Evolutionary conservation across 345 rosid species (phyloP).

Genomic region (Populus alba): DNA sequence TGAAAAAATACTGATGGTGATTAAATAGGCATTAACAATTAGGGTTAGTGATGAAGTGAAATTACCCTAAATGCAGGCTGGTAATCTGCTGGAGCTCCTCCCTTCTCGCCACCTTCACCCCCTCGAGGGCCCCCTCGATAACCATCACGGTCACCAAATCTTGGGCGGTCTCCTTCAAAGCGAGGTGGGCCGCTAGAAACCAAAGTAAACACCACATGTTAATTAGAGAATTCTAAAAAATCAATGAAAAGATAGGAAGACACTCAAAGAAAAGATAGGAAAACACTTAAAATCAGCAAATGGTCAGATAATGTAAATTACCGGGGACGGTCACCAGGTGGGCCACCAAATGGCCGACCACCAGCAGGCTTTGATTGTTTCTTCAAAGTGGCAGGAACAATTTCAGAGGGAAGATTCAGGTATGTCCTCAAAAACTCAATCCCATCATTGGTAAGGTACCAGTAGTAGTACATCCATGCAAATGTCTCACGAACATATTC

Average conservation of each 20-base stretch:
- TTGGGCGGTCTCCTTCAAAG: conserved; percentile 47
- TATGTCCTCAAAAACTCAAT: conserved; percentile 64
- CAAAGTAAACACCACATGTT: not conserved
- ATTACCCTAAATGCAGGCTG: conserved; percentile 48
- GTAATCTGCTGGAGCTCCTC: conserved; percentile 48
- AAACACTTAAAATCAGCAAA: not conserved
- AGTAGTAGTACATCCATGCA: conserved; percentile 75
- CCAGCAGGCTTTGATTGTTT: conserved; percentile 57
- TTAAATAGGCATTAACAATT: not conserved
- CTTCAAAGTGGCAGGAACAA: conserved; percentile 78
- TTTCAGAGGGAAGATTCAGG: conserved; percentile 71
- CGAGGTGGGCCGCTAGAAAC: conserved; percentile 45
- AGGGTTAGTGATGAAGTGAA: not conserved
- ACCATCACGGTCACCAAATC: conserved; percentile 50
- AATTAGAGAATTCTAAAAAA: not conserved
- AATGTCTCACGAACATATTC: conserved; percentile 69
- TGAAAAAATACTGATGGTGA: not conserved
- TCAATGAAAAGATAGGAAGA: too few species aligned
- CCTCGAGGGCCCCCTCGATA: conserved; percentile 47
- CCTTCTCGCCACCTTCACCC: conserved; percentile 47
- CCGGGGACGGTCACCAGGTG: conserved; percentile 76
- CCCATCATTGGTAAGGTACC: conserved; percentile 70
- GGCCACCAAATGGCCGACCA: conserved; percentile 70
- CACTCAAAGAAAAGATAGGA: not conserved
- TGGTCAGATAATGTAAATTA: conserved; percentile 14